Conservation (phyloP, 2,329 filamentous ascomycete genomes). For the Fusarium papillatum region DNA sequence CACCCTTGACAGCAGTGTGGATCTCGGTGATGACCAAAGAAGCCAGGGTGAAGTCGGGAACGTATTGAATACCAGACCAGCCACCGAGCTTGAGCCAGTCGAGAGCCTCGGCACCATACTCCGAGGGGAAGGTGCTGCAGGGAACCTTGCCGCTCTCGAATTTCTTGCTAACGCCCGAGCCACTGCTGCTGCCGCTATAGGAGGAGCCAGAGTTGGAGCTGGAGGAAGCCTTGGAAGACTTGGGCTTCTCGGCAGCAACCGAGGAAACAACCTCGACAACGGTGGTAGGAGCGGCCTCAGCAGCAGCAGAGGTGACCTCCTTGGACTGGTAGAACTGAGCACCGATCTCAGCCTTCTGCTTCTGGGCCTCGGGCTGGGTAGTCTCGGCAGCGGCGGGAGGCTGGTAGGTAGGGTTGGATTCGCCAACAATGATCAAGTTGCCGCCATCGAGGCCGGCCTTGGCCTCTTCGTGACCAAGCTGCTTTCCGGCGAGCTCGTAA, state of each 20-base stretch:
- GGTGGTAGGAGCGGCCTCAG: slow-evolving; percentile 52
- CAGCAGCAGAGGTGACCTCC: slow-evolving; percentile 3
- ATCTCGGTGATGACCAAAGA: slow-evolving; percentile 74
- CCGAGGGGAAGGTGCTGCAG: slow-evolving; percentile 82
- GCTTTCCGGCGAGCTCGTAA: slow-evolving; percentile 78
- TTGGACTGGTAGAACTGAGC: slow-evolving; percentile 67
- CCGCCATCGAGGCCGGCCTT: slow-evolving; percentile 80
- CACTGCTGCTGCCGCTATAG: slow-evolving; percentile 29
- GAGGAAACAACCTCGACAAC: slow-evolving; percentile 37
- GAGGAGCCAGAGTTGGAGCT: slow-evolving; percentile 42
- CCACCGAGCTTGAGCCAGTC: slow-evolving; percentile 78
- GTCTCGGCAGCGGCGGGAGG: slow-evolving; percentile 57
- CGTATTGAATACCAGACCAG: slow-evolving; percentile 84
- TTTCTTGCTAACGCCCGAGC: slow-evolving; percentile 70
- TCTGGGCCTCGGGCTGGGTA: slow-evolving; percentile 48
- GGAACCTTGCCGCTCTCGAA: slow-evolving; percentile 83
- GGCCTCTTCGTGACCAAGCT: slow-evolving; percentile 74
- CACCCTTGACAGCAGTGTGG: slow-evolving; percentile 71
- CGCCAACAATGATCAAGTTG: slow-evolving; percentile 75
- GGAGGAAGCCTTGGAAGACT: slow-evolving; percentile 36
- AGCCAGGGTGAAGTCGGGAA: slow-evolving; percentile 63
- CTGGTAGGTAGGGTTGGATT: slow-evolving; percentile 66
- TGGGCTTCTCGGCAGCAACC: slow-evolving; percentile 29
- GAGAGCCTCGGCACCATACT: slow-evolving; percentile 83
- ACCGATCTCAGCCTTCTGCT: slow-evolving; percentile 50